Evolutionary conservation across 129 eudicot genomes (phyloP).

Genomic region (Flaveria sonorensis): DNA sequence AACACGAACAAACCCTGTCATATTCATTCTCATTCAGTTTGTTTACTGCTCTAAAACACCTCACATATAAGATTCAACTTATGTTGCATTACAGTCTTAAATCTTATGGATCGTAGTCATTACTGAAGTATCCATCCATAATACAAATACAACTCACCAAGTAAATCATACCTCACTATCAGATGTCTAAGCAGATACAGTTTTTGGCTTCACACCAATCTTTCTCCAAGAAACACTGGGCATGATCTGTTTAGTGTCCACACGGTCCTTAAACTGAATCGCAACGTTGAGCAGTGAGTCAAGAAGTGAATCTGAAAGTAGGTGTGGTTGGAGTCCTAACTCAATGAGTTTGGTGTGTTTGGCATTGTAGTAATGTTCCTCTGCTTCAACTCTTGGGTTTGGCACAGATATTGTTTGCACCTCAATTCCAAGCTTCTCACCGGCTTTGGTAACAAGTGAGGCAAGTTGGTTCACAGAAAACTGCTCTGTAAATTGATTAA

Average conservation of each 20-base stretch:
- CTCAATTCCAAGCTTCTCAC: slow-evolving; percentile 76
- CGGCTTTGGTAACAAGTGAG: slow-evolving; percentile 87
- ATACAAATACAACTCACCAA: slow-evolving; percentile 25
- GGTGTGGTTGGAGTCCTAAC: slow-evolving; percentile 85
- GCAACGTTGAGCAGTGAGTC: slow-evolving; percentile 88
- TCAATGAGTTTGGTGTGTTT: slow-evolving; percentile 93
- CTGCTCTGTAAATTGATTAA: slow-evolving; percentile 93
- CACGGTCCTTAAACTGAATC: slow-evolving; percentile 72
- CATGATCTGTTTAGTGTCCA: slow-evolving; percentile 90
- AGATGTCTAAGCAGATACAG: slow-evolving; percentile 64
- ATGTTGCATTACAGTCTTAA: slow-evolving; percentile 20
- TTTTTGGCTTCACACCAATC: slow-evolving; percentile 94
- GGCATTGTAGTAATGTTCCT: slow-evolving; percentile 96
- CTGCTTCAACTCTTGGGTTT: slow-evolving; percentile 98
- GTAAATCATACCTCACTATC: slow-evolving; percentile 9
- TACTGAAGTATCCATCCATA: neutral
- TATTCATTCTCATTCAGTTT: too few relatives aligned
- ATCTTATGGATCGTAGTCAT: slow-evolving; percentile 19
- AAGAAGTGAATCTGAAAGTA: slow-evolving; percentile 90
- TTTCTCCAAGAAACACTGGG: slow-evolving; percentile 98
- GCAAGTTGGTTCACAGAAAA: slow-evolving; percentile 96
- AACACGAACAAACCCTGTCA: too few relatives aligned
- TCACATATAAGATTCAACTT: slow-evolving; percentile 5
- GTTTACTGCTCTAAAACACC: neutral
- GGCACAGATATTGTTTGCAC: slow-evolving; percentile 89